phyloP scores from a whole-genome alignment of 2,329 filamentous ascomycete genomes.

The Fusarium ramigenum region DNA sequence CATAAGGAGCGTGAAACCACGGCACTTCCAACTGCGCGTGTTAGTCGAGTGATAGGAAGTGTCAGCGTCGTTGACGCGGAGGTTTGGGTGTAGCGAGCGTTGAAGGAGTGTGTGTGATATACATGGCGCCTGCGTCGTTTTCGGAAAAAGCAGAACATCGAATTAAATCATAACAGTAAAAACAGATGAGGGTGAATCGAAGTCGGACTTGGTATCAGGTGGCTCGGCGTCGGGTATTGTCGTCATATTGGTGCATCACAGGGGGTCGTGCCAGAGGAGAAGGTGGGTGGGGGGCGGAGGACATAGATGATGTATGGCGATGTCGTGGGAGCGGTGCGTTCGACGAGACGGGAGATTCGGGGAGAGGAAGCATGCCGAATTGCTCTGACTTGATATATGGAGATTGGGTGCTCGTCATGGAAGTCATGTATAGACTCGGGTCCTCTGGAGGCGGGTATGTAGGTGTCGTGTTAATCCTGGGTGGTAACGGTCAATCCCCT shows the following conservation, averaged over 20 bases:
- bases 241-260: constrained; percentile 43
- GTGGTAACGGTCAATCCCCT: constrained; percentile 64
- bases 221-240: constrained; percentile 50
- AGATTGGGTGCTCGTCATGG: constrained; percentile 53
- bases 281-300: constrained; percentile 48
- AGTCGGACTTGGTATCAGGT: constrained; percentile 36
- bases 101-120: constrained; percentile 50
- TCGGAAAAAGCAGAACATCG: constrained; percentile 32
- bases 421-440: constrained; percentile 48
- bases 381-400: constrained; percentile 57
- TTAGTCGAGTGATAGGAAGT: constrained; percentile 41
- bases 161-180: constrained; percentile 30
- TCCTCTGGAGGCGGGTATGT: constrained; percentile 57
- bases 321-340: constrained; percentile 51
- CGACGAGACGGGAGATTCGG: constrained; percentile 55
- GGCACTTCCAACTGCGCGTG: constrained; percentile 43
- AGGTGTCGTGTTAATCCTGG: constrained; percentile 61
- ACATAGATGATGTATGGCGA: constrained; percentile 49
- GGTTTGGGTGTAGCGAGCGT: constrained; percentile 47
- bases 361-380: constrained; percentile 55
- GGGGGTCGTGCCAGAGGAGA: constrained; percentile 49
- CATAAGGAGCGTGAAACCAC: constrained; percentile 47
- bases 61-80: constrained; percentile 47
- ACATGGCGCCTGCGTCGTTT: constrained; percentile 50
- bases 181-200: constrained; percentile 30